Base-by-base conservation (phyloP, 2,329 filamentous ascomycete genomes). In the Monosporascus ibericus region DNA sequence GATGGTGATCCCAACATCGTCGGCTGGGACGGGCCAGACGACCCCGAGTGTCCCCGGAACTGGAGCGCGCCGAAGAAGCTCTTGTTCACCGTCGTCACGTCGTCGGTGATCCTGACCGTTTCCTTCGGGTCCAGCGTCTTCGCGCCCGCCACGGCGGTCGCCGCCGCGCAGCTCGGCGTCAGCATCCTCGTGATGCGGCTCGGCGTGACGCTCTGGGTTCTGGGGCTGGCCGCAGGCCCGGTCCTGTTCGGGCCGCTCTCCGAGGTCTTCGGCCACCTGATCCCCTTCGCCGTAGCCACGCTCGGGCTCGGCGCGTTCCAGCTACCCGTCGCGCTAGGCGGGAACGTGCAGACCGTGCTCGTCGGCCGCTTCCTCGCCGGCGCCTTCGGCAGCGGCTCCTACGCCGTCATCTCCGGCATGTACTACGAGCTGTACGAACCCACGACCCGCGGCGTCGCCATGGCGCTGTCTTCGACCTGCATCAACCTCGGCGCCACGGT, bases 341-440 rank as follows among this genome's bases (percentile, higher is more conserved):
- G 48, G 2, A 58, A 57, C 46, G 48, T 56, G 14, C 44, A 49
- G 37, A 58, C 58, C 17, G 48, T 60, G 22, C 48, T 62, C 6
- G 34, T 60, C 39, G 58, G 52, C 48, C 55, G 58, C 6, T 60
- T 62, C 52, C 53, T 60, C 44, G 49, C 57, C 3, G 60, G 58
- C 3, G 57, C 52, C 6, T 62, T 57, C 9, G 52, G 58, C 14
- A 50, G 52, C 39, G 53, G 49, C 11, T 49, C 50, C 24, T 48
- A 54, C 39, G 50, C 57, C 3, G 44, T 55, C 15, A 53, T 57
- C 1, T 58, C 58, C 1, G 58, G 58, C 2, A 57, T 56, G 51
- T 57, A 58, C 27, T 57, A 57, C 25, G 58, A 60, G 34, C 51
- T 60, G 14, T 60, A 55, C 25, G 58, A 60, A 25, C 52, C 55